These are phyloP conservation scores for Striga hermonthica DNA, from an alignment of 305 asterid genomes.

Conservation along the genomic window DNA sequence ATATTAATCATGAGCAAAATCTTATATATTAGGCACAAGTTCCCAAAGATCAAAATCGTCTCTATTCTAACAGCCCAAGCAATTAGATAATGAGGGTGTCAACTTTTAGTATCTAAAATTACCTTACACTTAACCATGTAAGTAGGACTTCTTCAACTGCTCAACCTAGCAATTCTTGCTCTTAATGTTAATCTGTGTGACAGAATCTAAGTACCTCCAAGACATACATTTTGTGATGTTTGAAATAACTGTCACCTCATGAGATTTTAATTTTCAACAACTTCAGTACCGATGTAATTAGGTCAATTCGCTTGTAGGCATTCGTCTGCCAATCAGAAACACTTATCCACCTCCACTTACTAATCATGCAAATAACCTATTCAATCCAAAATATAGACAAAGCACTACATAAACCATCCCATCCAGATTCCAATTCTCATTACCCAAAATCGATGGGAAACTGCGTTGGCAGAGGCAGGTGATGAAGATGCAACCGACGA, in stretches of 20 bases:
- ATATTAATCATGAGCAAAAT: background rate
- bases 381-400: constrained; percentile 6
- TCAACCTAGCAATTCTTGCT: background rate
- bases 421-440: constrained; percentile 8
- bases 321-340: background rate
- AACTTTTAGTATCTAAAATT: background rate
- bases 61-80: background rate
- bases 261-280: background rate
- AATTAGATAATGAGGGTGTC: background rate
- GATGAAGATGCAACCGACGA: constrained; percentile 43
- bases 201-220: too few species aligned
- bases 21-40: background rate
- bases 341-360: background rate
- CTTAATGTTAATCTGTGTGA: background rate
- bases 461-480: constrained; percentile 47
- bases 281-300: constrained; percentile 3
- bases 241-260: background rate
- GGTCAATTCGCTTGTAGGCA: background rate
- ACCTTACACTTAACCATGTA: background rate
- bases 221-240: too few species aligned
- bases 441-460: constrained; percentile 99
- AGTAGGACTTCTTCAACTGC: background rate
- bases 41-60: background rate
- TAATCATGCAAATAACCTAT: background rate
- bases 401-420: background rate